These are phyloP conservation scores for Boletus rubroflammeus DNA, from an alignment of 768 basidiomycete species.

Conservation along the genomic window DNA sequence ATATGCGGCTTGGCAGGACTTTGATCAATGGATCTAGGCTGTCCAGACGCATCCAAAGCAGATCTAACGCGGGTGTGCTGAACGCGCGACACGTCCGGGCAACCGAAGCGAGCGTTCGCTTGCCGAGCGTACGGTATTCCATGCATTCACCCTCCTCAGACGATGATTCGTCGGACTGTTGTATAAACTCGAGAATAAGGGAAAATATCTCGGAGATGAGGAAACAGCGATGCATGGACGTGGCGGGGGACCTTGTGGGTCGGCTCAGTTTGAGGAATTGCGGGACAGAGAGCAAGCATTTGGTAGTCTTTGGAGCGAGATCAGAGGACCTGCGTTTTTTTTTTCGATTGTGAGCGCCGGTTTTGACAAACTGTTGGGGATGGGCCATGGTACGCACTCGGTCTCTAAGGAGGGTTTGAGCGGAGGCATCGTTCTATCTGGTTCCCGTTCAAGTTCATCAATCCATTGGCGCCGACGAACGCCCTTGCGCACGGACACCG, in stretches of 20 bases:
- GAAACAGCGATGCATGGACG: conserved; percentile 10
- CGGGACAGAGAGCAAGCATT: not conserved
- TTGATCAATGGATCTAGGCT: conserved; percentile 14
- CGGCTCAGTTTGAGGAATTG: not conserved
- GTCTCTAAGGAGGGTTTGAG: not conserved
- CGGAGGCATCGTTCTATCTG: not conserved
- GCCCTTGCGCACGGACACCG: not conserved
- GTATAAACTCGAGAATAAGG: conserved; percentile 11
- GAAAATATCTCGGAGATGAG: conserved; percentile 11
- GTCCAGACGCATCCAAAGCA: conserved; percentile 19
- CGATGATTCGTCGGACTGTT: not conserved
- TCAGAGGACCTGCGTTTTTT: not conserved
- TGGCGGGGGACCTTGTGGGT: not conserved
- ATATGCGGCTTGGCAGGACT: conserved; percentile 11
- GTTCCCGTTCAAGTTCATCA: not conserved
- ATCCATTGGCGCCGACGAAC: not conserved
- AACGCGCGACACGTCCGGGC: conserved; percentile 20
- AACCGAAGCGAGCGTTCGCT: conserved; percentile 14
- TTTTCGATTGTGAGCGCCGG: not conserved
- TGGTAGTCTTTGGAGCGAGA: not conserved
- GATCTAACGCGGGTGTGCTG: conserved; percentile 17
- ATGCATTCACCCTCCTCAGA: not conserved
- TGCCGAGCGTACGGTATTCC: not conserved
- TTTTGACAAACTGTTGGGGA: not conserved
- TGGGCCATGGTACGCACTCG: not conserved